phyloP scores from a whole-genome alignment of 345 rosid genomes.

The Bruguiera parviflora region DNA sequence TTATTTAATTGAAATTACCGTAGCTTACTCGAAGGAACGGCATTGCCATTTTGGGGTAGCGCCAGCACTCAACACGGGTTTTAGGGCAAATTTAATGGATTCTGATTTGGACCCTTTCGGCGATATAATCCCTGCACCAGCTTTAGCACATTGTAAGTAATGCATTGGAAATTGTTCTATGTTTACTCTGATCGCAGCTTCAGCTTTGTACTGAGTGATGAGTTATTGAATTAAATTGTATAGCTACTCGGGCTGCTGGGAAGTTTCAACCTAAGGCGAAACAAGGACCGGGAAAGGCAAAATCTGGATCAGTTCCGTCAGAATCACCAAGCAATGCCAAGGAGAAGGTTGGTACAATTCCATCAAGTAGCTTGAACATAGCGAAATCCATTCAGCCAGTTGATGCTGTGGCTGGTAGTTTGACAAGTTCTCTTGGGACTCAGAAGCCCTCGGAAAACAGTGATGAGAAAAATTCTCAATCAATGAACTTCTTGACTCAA shows the following conservation, averaged over 20 bases:
- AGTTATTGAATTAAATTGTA: neutral
- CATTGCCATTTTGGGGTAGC: no score
- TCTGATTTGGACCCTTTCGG: conserved; percentile 29
- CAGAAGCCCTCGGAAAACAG: neutral
- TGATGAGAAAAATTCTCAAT: no score
- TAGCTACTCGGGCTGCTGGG: conserved; percentile 19
- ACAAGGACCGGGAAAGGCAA: conserved; percentile 10
- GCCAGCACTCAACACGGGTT: no score
- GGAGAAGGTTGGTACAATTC: conserved; percentile 5
- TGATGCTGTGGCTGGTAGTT: conserved; percentile 4
- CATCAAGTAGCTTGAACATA: neutral
- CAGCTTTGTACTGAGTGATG: no score
- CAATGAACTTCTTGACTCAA: no score
- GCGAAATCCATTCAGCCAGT: neutral
- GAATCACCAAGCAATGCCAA: neutral
- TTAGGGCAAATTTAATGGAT: conserved; percentile 13
- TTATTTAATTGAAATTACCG: no score
- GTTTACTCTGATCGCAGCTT: neutral
- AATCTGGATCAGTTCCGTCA: conserved; percentile 10
- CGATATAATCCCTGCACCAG: conserved; percentile 25
- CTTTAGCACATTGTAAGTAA: neutral
- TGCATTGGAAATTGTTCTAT: no score
- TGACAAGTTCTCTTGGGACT: neutral
- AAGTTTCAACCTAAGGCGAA: conserved; percentile 27
- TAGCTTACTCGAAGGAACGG: no score